Percentiles rank a stretch among this genome's conserved stretches.
Evolutionary conservation across 2,329 filamentous ascomycete species (phyloP).

Genomic region (Ambrosiella xylebori): DNA sequence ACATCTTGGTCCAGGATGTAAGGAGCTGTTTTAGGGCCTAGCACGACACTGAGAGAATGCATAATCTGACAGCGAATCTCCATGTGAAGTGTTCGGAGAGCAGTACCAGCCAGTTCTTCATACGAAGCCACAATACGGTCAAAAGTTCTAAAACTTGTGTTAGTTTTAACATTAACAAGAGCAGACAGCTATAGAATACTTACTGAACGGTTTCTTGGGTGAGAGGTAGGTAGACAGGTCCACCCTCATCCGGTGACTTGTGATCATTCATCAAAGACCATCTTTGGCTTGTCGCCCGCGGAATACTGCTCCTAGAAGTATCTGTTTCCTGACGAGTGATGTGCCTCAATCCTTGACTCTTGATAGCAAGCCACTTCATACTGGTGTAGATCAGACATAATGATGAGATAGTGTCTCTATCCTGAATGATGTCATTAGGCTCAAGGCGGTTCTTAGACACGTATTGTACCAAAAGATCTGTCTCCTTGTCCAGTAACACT

Average conservation of each 20-base stretch:
- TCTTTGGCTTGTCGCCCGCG: slow-evolving; percentile 46
- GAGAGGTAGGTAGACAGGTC: slow-evolving; percentile 67
- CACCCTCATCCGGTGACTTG: slow-evolving; percentile 39
- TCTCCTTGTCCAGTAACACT: slow-evolving; percentile 44
- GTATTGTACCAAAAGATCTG: slow-evolving; percentile 36
- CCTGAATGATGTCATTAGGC: slow-evolving; percentile 70
- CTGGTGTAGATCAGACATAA: slow-evolving; percentile 86
- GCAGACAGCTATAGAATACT: slow-evolving; percentile 20
- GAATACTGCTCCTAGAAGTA: slow-evolving; percentile 37
- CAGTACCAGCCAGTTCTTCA: slow-evolving; percentile 59
- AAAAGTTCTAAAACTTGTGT: slow-evolving; percentile 43
- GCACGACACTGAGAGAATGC: slow-evolving; percentile 51
- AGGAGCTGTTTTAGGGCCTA: slow-evolving; percentile 42
- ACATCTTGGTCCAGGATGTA: slow-evolving; percentile 55
- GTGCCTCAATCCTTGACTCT: slow-evolving; percentile 63
- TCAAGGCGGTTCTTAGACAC: slow-evolving; percentile 46
- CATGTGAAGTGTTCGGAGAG: slow-evolving; percentile 73
- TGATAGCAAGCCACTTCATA: slow-evolving; percentile 91
- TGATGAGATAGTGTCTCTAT: slow-evolving; percentile 69
- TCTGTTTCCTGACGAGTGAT: slow-evolving; percentile 60
- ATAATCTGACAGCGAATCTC: slow-evolving; percentile 77
- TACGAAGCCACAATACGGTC: slow-evolving; percentile 75
- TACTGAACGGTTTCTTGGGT: slow-evolving; percentile 70
- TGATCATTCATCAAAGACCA: slow-evolving; percentile 65
- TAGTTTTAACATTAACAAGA: slow-evolving; percentile 14